Conservation (phyloP, 1,139 yeast genomes). For the Yamadazyma dushanensis region DNA sequence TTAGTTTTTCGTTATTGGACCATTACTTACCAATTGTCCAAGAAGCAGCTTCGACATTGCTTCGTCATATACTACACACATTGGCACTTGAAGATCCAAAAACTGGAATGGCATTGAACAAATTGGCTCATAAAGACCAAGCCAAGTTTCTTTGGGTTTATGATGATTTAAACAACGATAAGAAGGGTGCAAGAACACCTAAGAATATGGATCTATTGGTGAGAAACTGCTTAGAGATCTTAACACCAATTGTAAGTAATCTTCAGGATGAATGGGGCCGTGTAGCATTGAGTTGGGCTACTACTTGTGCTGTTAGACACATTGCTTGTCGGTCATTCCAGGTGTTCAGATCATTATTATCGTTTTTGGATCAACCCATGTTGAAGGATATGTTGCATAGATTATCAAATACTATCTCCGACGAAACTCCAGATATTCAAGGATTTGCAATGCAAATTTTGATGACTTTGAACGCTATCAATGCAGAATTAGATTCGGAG, state of each 20-base stretch:
- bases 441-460: slow-evolving; percentile 97
- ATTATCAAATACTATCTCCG: slow-evolving; percentile 89
- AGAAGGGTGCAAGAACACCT: slow-evolving; percentile 84
- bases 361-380: slow-evolving; percentile 84
- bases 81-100: slow-evolving; percentile 57
- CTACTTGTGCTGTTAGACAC: slow-evolving; percentile 96
- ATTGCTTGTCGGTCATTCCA: slow-evolving; percentile 97
- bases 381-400: slow-evolving; percentile 92
- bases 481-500: slow-evolving; percentile 78
- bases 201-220: slow-evolving; percentile 81
- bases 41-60: slow-evolving; percentile 76
- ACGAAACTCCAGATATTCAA: slow-evolving; percentile 84
- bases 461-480: slow-evolving; percentile 91
- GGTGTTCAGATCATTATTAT: slow-evolving; percentile 76
- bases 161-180: slow-evolving; percentile 78
- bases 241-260: slow-evolving; percentile 48
- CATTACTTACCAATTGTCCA: slow-evolving; percentile 84
- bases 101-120: slow-evolving; percentile 51
- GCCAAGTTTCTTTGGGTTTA: slow-evolving; percentile 68
- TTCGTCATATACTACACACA: slow-evolving; percentile 71
- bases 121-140: slow-evolving; percentile 50
- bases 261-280: slow-evolving; percentile 84
- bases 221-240: slow-evolving; percentile 60
- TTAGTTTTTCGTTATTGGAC: slow-evolving; percentile 77
- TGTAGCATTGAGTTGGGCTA: slow-evolving; percentile 88